Base-by-base conservation (phyloP, 345 rosid species). In the Eucalyptus tenuipes region DNA sequence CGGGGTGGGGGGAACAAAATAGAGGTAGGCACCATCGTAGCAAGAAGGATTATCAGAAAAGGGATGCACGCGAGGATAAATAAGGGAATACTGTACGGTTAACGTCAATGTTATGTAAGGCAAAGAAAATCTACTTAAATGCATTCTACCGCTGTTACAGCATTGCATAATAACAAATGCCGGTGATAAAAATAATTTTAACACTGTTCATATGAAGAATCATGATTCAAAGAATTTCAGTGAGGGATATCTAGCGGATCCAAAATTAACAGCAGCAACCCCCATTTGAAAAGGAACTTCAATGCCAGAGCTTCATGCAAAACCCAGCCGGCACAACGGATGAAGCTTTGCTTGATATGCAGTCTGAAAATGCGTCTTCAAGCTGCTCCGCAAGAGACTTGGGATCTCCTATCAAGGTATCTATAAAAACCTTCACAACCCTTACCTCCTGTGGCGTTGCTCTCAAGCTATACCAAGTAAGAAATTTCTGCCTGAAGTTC, bases 291-390 rank as follows among this genome's bases (percentile, higher is more conserved):
- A 87, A 61, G 87, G 52, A 44, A 86, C 50, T 49, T 90, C 96
- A 96, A 90, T 98, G 99, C 98, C 97, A 95, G 55, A 98, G 99
- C 90, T 98, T 98, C 94, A 96, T 94, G 94, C 99, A 97, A 92
- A 95, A 88, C 42, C 99, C 96, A 88, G 94, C 89, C 4, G 99
- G 94, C 89, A 92, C 97, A 9, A 86, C 94, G 4, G 96, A 96
- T 20, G 94, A 88, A 89, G 82, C 91, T 89, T 94, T 94, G 90
- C 94, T 94, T 11, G 94, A 89, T 87, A 98, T 89, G 80, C 94
- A 90, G 85, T 94, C 99, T 14, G 99, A 93, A 89, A 98, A 98
- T 53, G 99, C 94, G 88, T 98, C 99, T 86, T 95, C 93, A 22
- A 98, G 99, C 92, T 98, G 99, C 92, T 95, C 95, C 18, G 99